Base-by-base conservation (phyloP, 495 filamentous ascomycete species). In the Rostrohypoxylon terebratum region DNA sequence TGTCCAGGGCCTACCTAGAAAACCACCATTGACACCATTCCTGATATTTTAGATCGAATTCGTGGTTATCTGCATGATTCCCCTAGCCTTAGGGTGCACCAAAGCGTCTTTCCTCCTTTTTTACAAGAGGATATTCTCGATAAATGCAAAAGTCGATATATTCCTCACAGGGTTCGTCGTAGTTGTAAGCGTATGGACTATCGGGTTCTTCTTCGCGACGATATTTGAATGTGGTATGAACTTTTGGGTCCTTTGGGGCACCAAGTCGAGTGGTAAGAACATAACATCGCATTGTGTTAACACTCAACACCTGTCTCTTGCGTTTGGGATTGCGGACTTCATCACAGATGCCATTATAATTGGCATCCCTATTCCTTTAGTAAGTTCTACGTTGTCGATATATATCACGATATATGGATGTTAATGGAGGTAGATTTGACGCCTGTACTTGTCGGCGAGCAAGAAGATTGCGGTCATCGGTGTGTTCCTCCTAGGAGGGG, bases 61-160 rank as follows among this genome's bases (percentile, higher is more conserved):
- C 34, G 42, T 64, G 6, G 59, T 64, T 18, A 58, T 53, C 7
- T 38, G 69, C 1, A 63, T 79, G 62, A 65, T 80, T 2, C 74
- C 74, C 0, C 3, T 80, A 1, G 63, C 75, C 7, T 42, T 80
- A 1, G 78, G 69, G 8, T 78, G 61, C 34, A 69, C 62, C 20
- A 80, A 80, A 57, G 23, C 51, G 7, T 76, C 76, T 63, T 74
- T 78, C 5, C 48, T 80, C 0, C 69, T 78, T 25, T 80, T 80
- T 53, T 80, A 80, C 38, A 18, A 36, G 20, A 68, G 78, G 4
- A 76, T 80, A 67, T 78, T 79, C 61, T 66, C 65, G 1, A 45
- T 69, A 13, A 42, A 59, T 11, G 40, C 3, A 16, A 53, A 5
- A 18, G 74, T 58, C 4, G 69, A 72, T 40, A 31, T 16, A 11